phyloP scores from a whole-genome alignment of 257 asterid species.

The Solanum acaule region DNA sequence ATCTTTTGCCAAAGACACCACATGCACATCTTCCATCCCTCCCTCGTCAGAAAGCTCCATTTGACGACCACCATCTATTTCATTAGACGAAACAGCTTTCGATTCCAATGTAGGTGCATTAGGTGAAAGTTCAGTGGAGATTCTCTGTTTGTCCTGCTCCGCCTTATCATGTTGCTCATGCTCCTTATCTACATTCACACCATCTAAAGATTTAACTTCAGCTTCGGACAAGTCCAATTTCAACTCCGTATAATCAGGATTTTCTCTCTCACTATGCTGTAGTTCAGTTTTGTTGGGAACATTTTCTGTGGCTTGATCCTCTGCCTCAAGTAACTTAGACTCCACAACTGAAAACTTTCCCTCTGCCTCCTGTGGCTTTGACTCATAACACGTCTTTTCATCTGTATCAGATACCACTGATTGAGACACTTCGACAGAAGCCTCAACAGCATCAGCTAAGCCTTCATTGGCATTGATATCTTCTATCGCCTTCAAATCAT shows the following conservation, averaged over 20 bases:
- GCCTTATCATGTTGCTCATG: conserved; percentile 13
- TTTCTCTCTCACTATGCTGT: neutral
- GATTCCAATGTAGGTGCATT: conserved; percentile 10
- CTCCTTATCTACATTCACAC: conserved; percentile 5
- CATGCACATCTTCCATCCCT: conserved; percentile 7
- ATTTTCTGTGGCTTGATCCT: conserved; percentile 7
- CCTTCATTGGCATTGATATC: neutral
- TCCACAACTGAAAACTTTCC: neutral
- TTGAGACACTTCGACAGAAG: conserved; percentile 1
- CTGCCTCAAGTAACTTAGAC: conserved; percentile 9
- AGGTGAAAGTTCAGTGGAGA: conserved; percentile 14
- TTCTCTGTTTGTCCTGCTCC: conserved; percentile 14
- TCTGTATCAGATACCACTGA: neutral
- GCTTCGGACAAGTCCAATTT: neutral
- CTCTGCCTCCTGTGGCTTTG: neutral
- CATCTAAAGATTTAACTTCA: conserved; percentile 10
- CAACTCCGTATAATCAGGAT: neutral
- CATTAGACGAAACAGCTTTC: conserved; percentile 10
- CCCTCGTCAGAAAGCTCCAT: neutral
- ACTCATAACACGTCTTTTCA: neutral
- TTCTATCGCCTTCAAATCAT: neutral
- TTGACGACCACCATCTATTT: neutral
- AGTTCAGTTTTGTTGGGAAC: conserved; percentile 8
- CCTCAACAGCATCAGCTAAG: neutral
- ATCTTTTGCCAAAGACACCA: conserved; percentile 1